Conservation (phyloP, 2,329 filamentous ascomycete genomes). For the Aspergillus sp. region DNA sequence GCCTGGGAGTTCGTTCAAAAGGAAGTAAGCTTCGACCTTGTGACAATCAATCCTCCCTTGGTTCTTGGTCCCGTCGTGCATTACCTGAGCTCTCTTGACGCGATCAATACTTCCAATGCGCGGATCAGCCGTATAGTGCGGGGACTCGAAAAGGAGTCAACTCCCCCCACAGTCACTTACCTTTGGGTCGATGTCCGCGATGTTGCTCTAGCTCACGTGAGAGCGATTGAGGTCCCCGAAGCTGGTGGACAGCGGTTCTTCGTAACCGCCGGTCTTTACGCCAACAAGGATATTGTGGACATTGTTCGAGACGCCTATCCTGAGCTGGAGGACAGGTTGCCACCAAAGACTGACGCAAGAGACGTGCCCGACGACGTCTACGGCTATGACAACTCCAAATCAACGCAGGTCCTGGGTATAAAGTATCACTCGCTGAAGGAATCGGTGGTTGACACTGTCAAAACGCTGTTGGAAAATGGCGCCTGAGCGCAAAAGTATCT, state of each 20-base stretch:
- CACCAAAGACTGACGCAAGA: slow-evolving; percentile 37
- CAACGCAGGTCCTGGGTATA: slow-evolving; percentile 47
- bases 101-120: slow-evolving; percentile 74
- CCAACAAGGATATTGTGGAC: slow-evolving; percentile 49
- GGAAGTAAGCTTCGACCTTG: slow-evolving; percentile 63
- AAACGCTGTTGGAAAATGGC: slow-evolving; percentile 39
- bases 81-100: slow-evolving; percentile 65
- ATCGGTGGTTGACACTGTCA: slow-evolving; percentile 43
- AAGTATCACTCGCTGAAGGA: slow-evolving; percentile 46
- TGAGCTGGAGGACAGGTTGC: slow-evolving; percentile 47
- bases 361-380: slow-evolving; percentile 38
- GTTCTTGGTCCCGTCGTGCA: slow-evolving; percentile 68
- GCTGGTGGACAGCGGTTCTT: slow-evolving; percentile 54
- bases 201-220: slow-evolving; percentile 53
- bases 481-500: slow-evolving; percentile 25
- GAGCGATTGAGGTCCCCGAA: slow-evolving; percentile 51
- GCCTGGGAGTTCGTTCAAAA: slow-evolving; percentile 67
- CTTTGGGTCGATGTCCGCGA: slow-evolving; percentile 62
- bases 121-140: slow-evolving; percentile 67
- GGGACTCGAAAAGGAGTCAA: slow-evolving; percentile 62
- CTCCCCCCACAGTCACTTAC: slow-evolving; percentile 62
- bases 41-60: slow-evolving; percentile 65
- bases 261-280: slow-evolving; percentile 45
- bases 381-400: slow-evolving; percentile 45
- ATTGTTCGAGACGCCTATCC: slow-evolving; percentile 49